These are phyloP conservation scores for Bruguiera sexangula DNA, from an alignment of 345 rosid genomes.

Conservation along the genomic window DNA sequence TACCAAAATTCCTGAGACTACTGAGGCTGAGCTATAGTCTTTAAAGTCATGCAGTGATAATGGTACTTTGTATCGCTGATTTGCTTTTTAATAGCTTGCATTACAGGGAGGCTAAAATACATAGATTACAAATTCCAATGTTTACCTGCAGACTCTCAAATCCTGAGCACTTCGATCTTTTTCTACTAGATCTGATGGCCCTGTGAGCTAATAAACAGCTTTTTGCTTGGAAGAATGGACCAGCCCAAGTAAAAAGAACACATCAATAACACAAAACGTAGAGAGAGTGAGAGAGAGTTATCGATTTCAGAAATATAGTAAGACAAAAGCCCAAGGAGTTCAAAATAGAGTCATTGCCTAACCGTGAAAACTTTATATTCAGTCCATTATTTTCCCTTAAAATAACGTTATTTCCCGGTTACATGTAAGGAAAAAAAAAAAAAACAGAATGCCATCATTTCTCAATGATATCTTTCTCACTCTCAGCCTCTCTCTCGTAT, in stretches of 20 bases:
- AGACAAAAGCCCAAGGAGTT: conserved; percentile 42
- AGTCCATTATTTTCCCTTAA: conserved; percentile 21
- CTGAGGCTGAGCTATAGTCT: background rate
- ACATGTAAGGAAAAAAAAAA: conserved; percentile 1
- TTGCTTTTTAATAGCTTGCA: conserved; percentile 29
- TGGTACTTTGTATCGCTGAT: conserved; percentile 11
- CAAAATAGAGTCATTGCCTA: conserved; percentile 35
- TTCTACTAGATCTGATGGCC: conserved; percentile 75
- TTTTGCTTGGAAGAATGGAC: conserved; percentile 75
- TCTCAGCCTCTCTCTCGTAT: background rate
- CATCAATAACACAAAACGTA: conserved; percentile 28
- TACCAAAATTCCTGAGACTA: background rate
- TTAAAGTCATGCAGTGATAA: conserved; percentile 9
- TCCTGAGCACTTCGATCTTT: conserved; percentile 40
- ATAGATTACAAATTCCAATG: conserved; percentile 48
- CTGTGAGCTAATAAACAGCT: conserved; percentile 55
- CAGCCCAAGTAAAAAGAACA: conserved; percentile 31
- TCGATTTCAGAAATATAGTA: conserved; percentile 35
- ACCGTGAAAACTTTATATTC: conserved; percentile 31
- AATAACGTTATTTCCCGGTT: conserved; percentile 13
- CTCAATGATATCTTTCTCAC: conserved; percentile 54
- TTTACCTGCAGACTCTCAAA: conserved; percentile 45
- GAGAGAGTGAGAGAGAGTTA: background rate
- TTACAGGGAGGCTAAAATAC: conserved; percentile 28
- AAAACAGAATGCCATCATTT: conserved; percentile 58